phyloP scores from a whole-genome alignment of 169 alveolate genomes.

The Toxoplasma gondii region DNA sequence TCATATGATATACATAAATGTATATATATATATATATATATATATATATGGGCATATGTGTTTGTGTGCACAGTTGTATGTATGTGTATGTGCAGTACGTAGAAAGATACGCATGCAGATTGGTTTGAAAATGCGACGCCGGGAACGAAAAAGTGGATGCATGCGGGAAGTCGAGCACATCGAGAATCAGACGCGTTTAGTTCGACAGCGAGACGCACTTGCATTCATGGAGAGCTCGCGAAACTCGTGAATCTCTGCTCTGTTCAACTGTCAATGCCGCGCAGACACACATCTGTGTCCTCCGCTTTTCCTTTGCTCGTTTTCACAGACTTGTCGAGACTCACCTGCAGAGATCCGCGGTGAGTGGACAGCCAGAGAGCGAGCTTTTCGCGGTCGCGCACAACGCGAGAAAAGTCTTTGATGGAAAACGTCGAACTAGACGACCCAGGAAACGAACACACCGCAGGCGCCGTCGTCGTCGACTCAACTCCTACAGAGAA shows the following conservation, averaged over 20 bases:
- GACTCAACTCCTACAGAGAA: not conserved
- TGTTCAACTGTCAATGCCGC: no score
- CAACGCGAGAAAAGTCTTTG: slow-evolving; percentile 52
- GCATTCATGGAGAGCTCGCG: no score
- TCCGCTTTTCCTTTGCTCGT: no score
- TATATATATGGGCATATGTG: not conserved
- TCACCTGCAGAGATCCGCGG: slow-evolving; percentile 45
- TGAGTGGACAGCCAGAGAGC: slow-evolving; percentile 39
- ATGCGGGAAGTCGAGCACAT: no score
- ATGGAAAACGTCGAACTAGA: not conserved
- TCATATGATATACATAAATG: not conserved
- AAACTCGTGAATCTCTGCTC: no score
- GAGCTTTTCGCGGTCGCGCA: slow-evolving; percentile 34
- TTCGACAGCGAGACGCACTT: no score
- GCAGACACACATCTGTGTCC: no score
- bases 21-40: not conserved
- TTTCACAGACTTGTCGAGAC: no score
- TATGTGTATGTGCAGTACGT: not conserved
- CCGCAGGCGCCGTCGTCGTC: not conserved
- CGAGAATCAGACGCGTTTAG: no score
- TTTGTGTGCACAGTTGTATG: not conserved
- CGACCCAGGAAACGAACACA: not conserved
- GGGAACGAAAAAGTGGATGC: no score
- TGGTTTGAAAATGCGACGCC: no score
- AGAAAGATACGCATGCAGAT: no score